These are phyloP conservation scores for Candida sp. DNA, from an alignment of 1,139 yeast genomes.

Conservation along the genomic window DNA sequence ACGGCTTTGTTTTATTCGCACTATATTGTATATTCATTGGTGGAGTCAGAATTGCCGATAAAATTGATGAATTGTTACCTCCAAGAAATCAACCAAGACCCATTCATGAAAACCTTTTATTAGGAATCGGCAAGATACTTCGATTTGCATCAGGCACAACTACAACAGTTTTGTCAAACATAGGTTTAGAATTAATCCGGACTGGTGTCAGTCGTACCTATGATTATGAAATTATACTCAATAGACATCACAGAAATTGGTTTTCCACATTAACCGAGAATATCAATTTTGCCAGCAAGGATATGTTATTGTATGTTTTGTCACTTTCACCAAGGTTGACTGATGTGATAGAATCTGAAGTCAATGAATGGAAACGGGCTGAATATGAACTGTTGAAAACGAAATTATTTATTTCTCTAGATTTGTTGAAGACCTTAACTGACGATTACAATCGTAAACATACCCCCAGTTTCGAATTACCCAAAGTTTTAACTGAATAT, in stretches of 20 bases:
- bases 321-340: slow-evolving; percentile 19
- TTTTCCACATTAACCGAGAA: slow-evolving; percentile 10
- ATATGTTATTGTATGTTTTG: slow-evolving; percentile 15
- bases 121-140: neutral
- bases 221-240: slow-evolving; percentile 20
- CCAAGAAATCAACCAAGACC: slow-evolving; percentile 2
- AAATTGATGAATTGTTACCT: slow-evolving; percentile 8
- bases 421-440: slow-evolving; percentile 4
- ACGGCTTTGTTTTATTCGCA: neutral
- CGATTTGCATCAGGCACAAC: slow-evolving; percentile 8
- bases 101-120: slow-evolving; percentile 1
- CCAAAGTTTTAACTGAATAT: neutral
- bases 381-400: slow-evolving; percentile 18
- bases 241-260: slow-evolving; percentile 8
- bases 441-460: slow-evolving; percentile 6
- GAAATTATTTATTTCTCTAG: slow-evolving; percentile 1
- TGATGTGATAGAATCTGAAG: slow-evolving; percentile 9
- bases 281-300: slow-evolving; percentile 16
- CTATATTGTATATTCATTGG: slow-evolving; percentile 11
- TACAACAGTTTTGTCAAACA: slow-evolving; percentile 1
- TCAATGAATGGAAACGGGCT: slow-evolving; percentile 14
- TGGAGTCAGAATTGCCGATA: slow-evolving; percentile 12
- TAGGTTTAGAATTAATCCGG: slow-evolving; percentile 13
- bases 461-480: slow-evolving; percentile 3
- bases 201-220: slow-evolving; percentile 17